Conservation (phyloP, 345 rosid genomes). For the Excoecaria cochinchinensis region DNA sequence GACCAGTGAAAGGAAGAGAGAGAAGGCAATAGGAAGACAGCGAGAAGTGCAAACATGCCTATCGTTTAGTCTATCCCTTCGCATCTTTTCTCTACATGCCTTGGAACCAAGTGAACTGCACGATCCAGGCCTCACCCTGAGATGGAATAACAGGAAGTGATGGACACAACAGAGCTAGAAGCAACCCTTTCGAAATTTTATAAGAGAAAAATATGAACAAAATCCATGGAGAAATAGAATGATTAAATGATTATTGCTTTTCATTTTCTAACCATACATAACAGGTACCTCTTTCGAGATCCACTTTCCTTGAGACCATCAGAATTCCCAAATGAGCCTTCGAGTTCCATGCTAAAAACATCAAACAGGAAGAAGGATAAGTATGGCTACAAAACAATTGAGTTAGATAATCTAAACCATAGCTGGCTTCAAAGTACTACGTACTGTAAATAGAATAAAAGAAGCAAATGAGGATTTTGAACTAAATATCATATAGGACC, state of each 20-base stretch:
- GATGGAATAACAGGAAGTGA: background rate
- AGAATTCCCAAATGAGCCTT: constrained; percentile 35
- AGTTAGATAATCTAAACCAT: background rate
- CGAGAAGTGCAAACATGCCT: constrained; percentile 18
- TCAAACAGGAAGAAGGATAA: background rate
- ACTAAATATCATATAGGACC: background rate
- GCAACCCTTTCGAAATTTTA: background rate
- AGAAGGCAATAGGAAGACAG: background rate
- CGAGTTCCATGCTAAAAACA: constrained; percentile 31
- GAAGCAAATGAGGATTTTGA: background rate
- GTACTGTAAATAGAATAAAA: too few species aligned
- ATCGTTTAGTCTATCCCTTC: constrained; percentile 30
- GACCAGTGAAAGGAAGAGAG: background rate
- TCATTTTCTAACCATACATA: background rate
- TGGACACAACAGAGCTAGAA: background rate
- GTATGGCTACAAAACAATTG: background rate
- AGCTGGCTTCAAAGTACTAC: background rate
- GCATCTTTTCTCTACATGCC: constrained; percentile 29
- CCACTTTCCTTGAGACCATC: constrained; percentile 31
- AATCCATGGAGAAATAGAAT: background rate
- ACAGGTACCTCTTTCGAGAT: constrained; percentile 38
- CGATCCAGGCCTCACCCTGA: constrained; percentile 22
- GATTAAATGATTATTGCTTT: background rate
- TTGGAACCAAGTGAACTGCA: constrained; percentile 19
- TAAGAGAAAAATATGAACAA: background rate